Base-by-base conservation (phyloP, 352 stramenopile genomes). In the Globisporangium lucens region DNA sequence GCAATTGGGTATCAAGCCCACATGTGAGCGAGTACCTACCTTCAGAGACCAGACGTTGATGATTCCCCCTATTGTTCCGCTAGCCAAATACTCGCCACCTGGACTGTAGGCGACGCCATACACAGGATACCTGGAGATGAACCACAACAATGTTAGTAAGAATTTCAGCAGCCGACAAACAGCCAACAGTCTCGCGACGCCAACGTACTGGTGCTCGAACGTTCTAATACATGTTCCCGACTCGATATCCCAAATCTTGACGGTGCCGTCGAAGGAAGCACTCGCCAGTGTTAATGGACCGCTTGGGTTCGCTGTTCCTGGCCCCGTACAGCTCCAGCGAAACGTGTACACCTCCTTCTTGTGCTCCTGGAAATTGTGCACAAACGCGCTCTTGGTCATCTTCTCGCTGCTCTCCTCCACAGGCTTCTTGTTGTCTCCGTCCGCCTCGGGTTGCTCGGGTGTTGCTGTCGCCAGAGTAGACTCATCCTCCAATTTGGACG, bases 31-130 rank as follows among this genome's bases (percentile, higher is more conserved):
- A 17, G 65, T 17, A 66, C 91, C 78, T 76, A 98, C 89, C 83
- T 95, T 89, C 56, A 99, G 77, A 80, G 97, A 97, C 97, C 97
- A 99, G 61, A 99, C 94, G 80, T 98, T 98, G 68, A 99, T 75
- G 79, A 98, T 90, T 69, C 97, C 97, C 35, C 95, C 96, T 83
- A 99, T 91, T 82, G 94, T 97, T 78, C 97, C 97, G 79, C 93
- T 98, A 74, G 97, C 96, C 63, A 99, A 85, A 78, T 96, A 98
- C 60, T 98, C 89, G 30, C 97, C 93, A 76, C 81, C 79, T 15
- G 89, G 89, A 71, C 82, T 96, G 76, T 95, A 94, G 65, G 86
- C 85, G 70, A 96, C 85, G 68, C 83, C 85, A 79, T 97, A 96
- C 64, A 97, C 87, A 41, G 86, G 79, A 74, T 93, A 87, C 65